A percentile compares a stretch with the other conserved stretches of the same genome.
Evolutionary conservation across 345 rosid genomes (phyloP).

Genomic region (Arabis hirsuta): DNA sequence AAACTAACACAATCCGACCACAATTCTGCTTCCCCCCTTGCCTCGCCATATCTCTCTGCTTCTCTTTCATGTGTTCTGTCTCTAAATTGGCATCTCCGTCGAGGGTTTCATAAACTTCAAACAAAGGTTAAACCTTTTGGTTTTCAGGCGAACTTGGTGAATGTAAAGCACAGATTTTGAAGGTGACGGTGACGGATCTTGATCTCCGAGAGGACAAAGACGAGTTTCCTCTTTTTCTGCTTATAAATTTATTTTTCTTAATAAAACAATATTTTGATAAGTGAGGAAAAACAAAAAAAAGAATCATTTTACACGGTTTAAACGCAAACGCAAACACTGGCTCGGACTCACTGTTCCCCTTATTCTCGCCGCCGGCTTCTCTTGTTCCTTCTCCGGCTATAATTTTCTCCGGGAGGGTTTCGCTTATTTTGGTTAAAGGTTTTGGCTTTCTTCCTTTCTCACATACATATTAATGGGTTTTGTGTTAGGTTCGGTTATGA

Average conservation of each 20-base stretch:
- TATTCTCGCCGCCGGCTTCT: conserved; percentile 35
- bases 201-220: conserved; percentile 31
- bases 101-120: conserved; percentile 25
- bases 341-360: neutral
- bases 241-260: conserved; percentile 15
- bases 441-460: conserved; percentile 2
- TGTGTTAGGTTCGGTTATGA: neutral
- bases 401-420: neutral
- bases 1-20: conserved; percentile 50
- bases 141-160: neutral
- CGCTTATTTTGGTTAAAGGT: conserved; percentile 22
- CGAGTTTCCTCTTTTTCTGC: neutral
- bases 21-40: conserved; percentile 55
- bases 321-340: conserved; percentile 25
- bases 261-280: conserved; percentile 7
- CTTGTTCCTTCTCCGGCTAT: conserved; percentile 9
- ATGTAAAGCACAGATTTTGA: conserved; percentile 1
- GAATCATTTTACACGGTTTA: neutral
- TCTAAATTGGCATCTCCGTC: conserved; percentile 35
- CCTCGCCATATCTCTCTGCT: conserved; percentile 47
- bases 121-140: conserved; percentile 33
- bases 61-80: neutral
- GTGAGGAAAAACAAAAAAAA: neutral
- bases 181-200: conserved; percentile 37
- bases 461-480: conserved; percentile 15